These are phyloP conservation scores for Taiozyma sp. DNA, from an alignment of 1,139 yeast species.

Conservation along the genomic window DNA sequence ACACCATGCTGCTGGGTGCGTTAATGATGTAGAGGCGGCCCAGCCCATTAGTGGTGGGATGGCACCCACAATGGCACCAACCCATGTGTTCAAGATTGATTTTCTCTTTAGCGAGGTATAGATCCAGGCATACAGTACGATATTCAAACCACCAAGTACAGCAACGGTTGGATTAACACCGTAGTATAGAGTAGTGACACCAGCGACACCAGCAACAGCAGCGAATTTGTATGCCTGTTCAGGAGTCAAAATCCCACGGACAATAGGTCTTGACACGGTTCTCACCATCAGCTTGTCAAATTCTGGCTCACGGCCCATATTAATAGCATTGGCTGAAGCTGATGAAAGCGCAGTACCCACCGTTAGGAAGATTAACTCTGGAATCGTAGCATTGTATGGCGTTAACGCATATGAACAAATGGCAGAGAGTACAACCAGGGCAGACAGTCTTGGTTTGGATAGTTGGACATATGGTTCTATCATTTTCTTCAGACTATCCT, in stretches of 20 bases:
- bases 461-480: conserved; percentile 66
- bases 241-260: conserved; percentile 73
- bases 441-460: conserved; percentile 84
- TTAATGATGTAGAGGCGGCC: conserved; percentile 86
- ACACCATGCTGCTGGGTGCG: conserved; percentile 94
- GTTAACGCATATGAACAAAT: conserved; percentile 93
- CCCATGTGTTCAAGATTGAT: conserved; percentile 92
- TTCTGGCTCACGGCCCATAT: conserved; percentile 94
- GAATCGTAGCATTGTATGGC: conserved; percentile 69
- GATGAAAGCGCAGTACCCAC: conserved; percentile 85
- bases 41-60: conserved; percentile 99
- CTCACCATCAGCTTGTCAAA: conserved; percentile 87
- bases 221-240: conserved; percentile 81
- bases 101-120: conserved; percentile 88
- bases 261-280: conserved; percentile 88
- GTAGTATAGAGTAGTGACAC: conserved; percentile 59
- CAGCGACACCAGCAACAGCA: conserved; percentile 62
- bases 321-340: conserved; percentile 93
- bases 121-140: conserved; percentile 79
- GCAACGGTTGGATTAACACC: conserved; percentile 92
- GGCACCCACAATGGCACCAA: conserved; percentile 97
- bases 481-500: conserved; percentile 21
- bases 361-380: conserved; percentile 67
- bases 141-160: conserved; percentile 68
- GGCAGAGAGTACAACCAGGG: conserved; percentile 84